Conservation (phyloP, 2,329 filamentous ascomycete genomes). For the Triangularia verruculosa region DNA sequence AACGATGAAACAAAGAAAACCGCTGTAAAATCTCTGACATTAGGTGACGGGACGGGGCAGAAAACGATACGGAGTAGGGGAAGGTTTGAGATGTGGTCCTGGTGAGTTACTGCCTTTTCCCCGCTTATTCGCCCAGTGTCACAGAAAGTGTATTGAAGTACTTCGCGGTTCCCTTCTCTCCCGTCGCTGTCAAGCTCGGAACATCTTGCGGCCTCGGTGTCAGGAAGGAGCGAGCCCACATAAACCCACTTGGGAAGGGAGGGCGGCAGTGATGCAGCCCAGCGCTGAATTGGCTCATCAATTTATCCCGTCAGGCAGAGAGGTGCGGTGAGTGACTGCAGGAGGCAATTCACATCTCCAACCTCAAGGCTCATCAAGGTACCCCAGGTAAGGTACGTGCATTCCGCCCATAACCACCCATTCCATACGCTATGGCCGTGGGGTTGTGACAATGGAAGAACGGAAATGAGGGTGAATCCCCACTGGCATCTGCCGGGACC, state of each 20-base stretch:
- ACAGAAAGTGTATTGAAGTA: background rate
- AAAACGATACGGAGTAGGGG: too few species aligned
- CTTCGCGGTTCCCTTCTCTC: background rate
- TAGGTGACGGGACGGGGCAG: background rate
- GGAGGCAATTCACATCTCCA: background rate
- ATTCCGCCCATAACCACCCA: background rate
- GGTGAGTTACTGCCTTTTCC: background rate
- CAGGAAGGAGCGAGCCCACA: background rate
- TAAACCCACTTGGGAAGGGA: background rate
- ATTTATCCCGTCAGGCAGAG: too few species aligned
- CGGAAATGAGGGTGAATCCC: constrained; percentile 8
- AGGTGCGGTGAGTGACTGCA: background rate
- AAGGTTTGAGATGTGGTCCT: background rate
- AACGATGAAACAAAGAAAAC: background rate
- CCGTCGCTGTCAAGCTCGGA: background rate
- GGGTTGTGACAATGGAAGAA: constrained; percentile 1
- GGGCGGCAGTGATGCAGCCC: background rate
- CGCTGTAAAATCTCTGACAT: background rate
- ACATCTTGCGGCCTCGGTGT: background rate
- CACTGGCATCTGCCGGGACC: constrained; percentile 9
- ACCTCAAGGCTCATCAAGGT: background rate
- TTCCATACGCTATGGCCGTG: background rate
- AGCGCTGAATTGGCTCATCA: background rate
- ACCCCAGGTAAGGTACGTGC: background rate
- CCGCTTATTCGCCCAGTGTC: background rate